Conservation (phyloP, 192 early-diverging fungal species). For the Lunasporangiospora selenospora region DNA sequence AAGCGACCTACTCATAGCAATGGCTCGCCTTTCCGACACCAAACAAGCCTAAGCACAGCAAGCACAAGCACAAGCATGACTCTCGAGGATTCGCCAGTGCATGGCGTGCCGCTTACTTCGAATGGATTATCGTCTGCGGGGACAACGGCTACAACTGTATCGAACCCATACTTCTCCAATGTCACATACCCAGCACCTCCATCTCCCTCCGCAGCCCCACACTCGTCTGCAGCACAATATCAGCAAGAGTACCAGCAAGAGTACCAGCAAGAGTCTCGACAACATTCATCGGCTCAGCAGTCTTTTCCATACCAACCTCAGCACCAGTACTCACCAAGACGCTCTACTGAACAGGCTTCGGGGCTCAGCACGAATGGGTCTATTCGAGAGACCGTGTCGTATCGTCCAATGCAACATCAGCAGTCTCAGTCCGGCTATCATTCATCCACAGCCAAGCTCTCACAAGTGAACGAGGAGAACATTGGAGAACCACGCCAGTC, state of each 20-base stretch:
- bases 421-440: slow-evolving; percentile 16
- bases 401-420: slow-evolving; percentile 11
- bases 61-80: neutral
- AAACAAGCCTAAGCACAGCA: slow-evolving; percentile 9
- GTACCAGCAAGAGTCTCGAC: neutral
- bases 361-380: slow-evolving; percentile 10
- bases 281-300: neutral
- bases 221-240: slow-evolving; percentile 25
- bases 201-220: slow-evolving; percentile 2
- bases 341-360: slow-evolving; percentile 22
- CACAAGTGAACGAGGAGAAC: slow-evolving; percentile 32
- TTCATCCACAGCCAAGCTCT: slow-evolving; percentile 19
- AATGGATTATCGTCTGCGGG: too few relatives aligned
- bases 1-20: neutral
- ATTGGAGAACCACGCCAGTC: slow-evolving; percentile 23
- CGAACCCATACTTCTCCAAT: neutral
- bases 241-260: neutral
- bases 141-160: neutral
- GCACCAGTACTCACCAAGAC: slow-evolving; percentile 16
- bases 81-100: slow-evolving; percentile 1
- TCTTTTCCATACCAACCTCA: slow-evolving; percentile 10
- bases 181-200: neutral
- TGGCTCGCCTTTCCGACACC: neutral
- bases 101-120: neutral
- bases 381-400: slow-evolving; percentile 19